These are phyloP conservation scores for Lichtheimia ramosa DNA, from an alignment of 371 early-diverging fungal genomes.

Conservation along the genomic window DNA sequence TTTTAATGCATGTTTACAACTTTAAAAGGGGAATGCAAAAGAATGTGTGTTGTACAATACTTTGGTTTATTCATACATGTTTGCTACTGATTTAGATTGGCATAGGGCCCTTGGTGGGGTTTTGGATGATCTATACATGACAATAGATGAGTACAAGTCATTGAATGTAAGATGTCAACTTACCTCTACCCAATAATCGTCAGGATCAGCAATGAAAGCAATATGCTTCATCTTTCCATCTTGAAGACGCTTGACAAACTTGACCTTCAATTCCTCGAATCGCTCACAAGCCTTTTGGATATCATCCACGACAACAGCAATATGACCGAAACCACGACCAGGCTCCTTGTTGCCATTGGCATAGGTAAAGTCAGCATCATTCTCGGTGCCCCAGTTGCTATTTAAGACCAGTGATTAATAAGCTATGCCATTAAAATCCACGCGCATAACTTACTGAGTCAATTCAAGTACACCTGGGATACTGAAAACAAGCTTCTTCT, in stretches of 20 bases:
- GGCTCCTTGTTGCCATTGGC: constrained; percentile 76
- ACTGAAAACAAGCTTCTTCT: constrained; percentile 54
- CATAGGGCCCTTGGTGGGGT: constrained; percentile 10
- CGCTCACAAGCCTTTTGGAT: constrained; percentile 79
- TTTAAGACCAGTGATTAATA: not conserved
- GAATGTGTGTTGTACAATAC: too few relatives aligned
- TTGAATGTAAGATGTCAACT: not conserved
- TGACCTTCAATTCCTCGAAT: constrained; percentile 70
- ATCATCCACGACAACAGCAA: constrained; percentile 79
- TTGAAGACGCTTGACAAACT: constrained; percentile 73
- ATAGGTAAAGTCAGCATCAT: constrained; percentile 67
- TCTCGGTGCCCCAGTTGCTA: constrained; percentile 87
- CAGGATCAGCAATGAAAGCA: constrained; percentile 88
- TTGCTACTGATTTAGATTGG: constrained; percentile 9
- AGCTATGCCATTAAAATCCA: not conserved
- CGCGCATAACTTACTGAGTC: constrained; percentile 66
- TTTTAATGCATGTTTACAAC: too few relatives aligned
- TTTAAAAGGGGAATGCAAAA: too few relatives aligned
- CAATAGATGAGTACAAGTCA: not conserved
- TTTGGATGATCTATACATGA: constrained; percentile 22
- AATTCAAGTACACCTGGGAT: constrained; percentile 81
- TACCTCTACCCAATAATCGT: constrained; percentile 83
- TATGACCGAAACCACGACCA: constrained; percentile 81
- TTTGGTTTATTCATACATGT: too few relatives aligned
- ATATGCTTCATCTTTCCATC: constrained; percentile 85